phyloP scores from a whole-genome alignment of 129 eudicot species.

The Calendula officinalis region DNA sequence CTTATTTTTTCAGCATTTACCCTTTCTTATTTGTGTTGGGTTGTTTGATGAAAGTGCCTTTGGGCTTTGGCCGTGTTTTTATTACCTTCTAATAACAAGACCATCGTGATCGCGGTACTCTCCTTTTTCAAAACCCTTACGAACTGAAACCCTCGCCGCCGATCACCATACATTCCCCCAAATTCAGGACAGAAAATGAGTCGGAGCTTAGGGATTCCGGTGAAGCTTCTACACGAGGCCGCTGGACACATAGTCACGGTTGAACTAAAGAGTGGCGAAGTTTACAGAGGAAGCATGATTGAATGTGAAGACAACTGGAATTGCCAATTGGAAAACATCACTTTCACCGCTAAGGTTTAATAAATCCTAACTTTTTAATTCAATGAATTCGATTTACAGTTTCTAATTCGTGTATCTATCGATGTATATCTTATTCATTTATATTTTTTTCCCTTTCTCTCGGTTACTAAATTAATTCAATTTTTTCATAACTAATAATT shows the following conservation, averaged over 20 bases:
- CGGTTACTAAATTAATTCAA: not conserved
- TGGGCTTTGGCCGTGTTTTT: not conserved
- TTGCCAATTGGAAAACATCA: conserved; percentile 89
- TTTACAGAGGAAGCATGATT: conserved; percentile 86
- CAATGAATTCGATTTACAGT: too few relatives aligned
- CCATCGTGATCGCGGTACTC: conserved; percentile 7
- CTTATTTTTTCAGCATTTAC: too few relatives aligned
- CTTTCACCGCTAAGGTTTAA: conserved; percentile 83
- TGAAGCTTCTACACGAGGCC: conserved; percentile 41
- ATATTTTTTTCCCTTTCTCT: not conserved
- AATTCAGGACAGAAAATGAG: conserved; percentile 17
- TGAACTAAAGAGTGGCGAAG: conserved; percentile 63
- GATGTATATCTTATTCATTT: not conserved
- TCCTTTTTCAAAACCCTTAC: conserved; percentile 30
- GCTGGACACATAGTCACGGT: conserved; percentile 45
- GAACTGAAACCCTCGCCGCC: conserved; percentile 31
- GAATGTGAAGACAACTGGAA: conserved; percentile 99
- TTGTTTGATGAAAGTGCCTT: conserved; percentile 14
- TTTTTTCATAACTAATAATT: not conserved
- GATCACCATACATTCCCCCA: conserved; percentile 14
- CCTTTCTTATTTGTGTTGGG: too few relatives aligned
- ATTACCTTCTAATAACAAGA: not conserved
- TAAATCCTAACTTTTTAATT: not conserved
- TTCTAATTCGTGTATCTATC: not conserved
- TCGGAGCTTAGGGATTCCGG: conserved; percentile 45